Evolutionary conservation across 495 filamentous ascomycete species (phyloP), one percentile per base, ranked within the genome.

Genomic region (Lophiotrema nucula): DNA sequence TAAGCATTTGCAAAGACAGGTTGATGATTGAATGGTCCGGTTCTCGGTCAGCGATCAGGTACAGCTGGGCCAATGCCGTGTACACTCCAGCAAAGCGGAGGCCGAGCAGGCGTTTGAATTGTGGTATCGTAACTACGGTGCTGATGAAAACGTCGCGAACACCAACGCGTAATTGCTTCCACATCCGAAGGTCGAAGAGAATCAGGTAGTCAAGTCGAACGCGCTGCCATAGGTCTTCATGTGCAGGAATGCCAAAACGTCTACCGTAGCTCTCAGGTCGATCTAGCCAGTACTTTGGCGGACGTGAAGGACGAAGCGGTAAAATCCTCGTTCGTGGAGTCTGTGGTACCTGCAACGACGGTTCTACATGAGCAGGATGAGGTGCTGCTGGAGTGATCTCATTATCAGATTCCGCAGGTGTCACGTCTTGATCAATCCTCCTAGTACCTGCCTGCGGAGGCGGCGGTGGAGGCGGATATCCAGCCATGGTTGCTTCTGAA

Each of bases 21-120:
- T 95, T 97, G 76, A 99, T 95, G 66, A 99, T 97, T 2, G 93
- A 97, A 69, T 97, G 92, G 64, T 99, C 93, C 0, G 93, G 92
- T 67, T 99, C 93, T 47, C 93, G 81, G 67, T 99, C 93, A 3
- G 93, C 92, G 64, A 99, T 92, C 15, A 99, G 82, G 69, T 97
- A 99, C 1, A 99, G 74, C 69, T 99, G 91, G 4, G 93, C 90
- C 26, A 99, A 77, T 2, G 86, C 87, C 5, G 92, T 97, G 69
- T 99, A 99, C 27, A 99, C 76, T 0, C 90, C 90, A 53, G 95
- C 90, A 68, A 99, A 89, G 10, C 93, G 83, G 44, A 99, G 76
- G 10, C 92, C 91, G 52, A 99, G 80, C 24, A 99, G 83, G n/a
- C 95, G 85, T 76, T 97, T 99, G 80, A 97, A 97, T 61, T 91